Conservation (phyloP, 139 green algal genomes). For the Chlorella sp. region DNA sequence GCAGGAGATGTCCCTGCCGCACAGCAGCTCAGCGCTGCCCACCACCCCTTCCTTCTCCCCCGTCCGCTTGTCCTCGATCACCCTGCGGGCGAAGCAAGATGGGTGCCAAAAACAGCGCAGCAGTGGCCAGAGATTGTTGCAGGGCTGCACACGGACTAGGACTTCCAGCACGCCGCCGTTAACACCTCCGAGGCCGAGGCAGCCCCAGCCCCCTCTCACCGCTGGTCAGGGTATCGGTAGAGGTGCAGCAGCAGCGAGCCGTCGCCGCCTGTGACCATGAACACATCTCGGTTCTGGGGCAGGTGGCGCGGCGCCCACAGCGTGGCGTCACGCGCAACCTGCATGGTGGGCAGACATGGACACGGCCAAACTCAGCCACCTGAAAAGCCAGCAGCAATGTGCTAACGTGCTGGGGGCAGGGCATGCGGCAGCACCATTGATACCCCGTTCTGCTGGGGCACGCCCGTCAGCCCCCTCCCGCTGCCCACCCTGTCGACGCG, state of each 20-base stretch:
- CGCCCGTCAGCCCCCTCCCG: no score
- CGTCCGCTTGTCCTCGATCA: constrained; percentile 69
- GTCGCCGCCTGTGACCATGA: constrained; percentile 79
- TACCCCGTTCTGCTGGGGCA: no score
- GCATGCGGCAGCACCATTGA: no score
- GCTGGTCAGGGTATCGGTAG: constrained; percentile 92
- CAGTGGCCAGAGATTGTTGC: no score
- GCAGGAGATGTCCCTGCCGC: constrained; percentile 67
- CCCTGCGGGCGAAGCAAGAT: constrained; percentile 3
- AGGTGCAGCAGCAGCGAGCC: constrained; percentile 88
- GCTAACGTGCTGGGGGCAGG: no score
- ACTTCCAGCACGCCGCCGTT: no score
- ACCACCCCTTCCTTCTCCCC: constrained; percentile 71
- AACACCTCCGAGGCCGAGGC: no score
- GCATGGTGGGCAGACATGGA: no score
- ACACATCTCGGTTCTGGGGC: constrained; percentile 92
- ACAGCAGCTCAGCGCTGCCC: constrained; percentile 79
- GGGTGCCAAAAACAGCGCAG: no score
- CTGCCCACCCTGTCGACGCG: constrained; percentile 46
- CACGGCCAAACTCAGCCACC: no score
- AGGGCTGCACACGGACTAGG: no score
- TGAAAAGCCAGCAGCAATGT: no score
- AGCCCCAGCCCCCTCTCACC: constrained; percentile 45
- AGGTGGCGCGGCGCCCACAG: constrained; percentile 60
- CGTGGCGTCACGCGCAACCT: neutral